phyloP scores from a whole-genome alignment of 192 early-diverging fungal genomes.

The Phlyctochytrium arcticum region DNA sequence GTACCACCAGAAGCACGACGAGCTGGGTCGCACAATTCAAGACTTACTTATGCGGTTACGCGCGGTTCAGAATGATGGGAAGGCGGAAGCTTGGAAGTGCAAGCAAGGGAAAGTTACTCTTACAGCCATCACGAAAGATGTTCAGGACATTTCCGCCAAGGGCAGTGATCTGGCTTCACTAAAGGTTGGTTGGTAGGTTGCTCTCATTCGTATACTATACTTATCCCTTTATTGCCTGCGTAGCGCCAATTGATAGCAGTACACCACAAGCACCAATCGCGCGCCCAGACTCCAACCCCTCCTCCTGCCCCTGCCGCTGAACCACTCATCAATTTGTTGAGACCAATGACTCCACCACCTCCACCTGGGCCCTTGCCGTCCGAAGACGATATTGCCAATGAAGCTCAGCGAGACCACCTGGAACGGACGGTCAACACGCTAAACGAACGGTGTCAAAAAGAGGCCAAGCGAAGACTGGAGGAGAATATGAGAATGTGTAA shows the following conservation, averaged over 20 bases:
- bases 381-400: background rate
- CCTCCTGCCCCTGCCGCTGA: background rate
- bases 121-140: constrained; percentile 38
- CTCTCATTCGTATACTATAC: background rate
- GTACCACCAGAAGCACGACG: constrained; percentile 48
- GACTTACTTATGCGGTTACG: constrained; percentile 45
- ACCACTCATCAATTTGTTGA: background rate
- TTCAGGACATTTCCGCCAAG: constrained; percentile 19
- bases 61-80: constrained; percentile 35
- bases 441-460: constrained; percentile 35
- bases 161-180: constrained; percentile 23
- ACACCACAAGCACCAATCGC: constrained; percentile 18
- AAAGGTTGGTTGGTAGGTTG: constrained; percentile 25
- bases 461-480: constrained; percentile 24
- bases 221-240: constrained; percentile 19
- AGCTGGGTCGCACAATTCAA: constrained; percentile 39
- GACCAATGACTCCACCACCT: constrained; percentile 23
- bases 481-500: constrained; percentile 43
- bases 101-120: constrained; percentile 29
- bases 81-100: constrained; percentile 15
- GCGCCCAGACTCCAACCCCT: background rate
- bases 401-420: constrained; percentile 43
- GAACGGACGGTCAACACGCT: constrained; percentile 45
- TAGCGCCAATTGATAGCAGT: constrained; percentile 46
- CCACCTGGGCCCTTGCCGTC: no score